Percentiles rank a stretch among this genome's conserved stretches.
Evolutionary conservation across 305 asterid genomes (phyloP).

Genomic region (Petunia hybrid): DNA sequence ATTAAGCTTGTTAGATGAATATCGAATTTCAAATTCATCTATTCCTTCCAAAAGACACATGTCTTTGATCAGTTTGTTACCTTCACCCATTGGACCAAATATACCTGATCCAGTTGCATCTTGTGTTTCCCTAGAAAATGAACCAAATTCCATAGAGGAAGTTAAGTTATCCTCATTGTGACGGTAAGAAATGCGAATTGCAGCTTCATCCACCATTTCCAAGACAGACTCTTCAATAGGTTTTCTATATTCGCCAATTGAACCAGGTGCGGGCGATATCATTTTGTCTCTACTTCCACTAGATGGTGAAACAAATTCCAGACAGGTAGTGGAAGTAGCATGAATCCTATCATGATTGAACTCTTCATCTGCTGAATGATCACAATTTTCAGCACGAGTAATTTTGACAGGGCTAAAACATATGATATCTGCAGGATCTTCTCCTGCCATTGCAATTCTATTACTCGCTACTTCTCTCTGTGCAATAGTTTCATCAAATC

Average conservation of each 20-base stretch:
- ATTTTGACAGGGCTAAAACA: constrained; percentile 35
- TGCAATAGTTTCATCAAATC: constrained; percentile 36
- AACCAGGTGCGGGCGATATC: constrained; percentile 25
- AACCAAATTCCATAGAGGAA: constrained; percentile 35
- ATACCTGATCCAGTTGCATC: constrained; percentile 30
- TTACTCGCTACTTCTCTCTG: constrained; percentile 33
- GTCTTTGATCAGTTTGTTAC: constrained; percentile 30
- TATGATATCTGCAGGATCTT: constrained; percentile 34
- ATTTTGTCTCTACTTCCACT: constrained; percentile 33
- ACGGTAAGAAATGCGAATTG: constrained; percentile 34
- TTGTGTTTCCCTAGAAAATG: constrained; percentile 37
- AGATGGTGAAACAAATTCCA: constrained; percentile 36
- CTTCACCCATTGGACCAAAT: constrained; percentile 21
- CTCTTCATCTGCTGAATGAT: constrained; percentile 34
- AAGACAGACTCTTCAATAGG: constrained; percentile 28
- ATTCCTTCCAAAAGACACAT: constrained; percentile 30
- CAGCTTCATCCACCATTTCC: constrained; percentile 35
- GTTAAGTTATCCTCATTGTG: constrained; percentile 43
- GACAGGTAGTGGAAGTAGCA: constrained; percentile 29
- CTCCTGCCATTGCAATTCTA: constrained; percentile 32
- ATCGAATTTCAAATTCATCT: constrained; percentile 36
- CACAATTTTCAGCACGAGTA: constrained; percentile 38
- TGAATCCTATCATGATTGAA: constrained; percentile 37
- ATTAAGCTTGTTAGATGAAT: constrained; percentile 38
- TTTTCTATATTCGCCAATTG: constrained; percentile 27